Base-by-base conservation (phyloP, 768 basidiomycete genomes). In the Cystoderma amianthinum region DNA sequence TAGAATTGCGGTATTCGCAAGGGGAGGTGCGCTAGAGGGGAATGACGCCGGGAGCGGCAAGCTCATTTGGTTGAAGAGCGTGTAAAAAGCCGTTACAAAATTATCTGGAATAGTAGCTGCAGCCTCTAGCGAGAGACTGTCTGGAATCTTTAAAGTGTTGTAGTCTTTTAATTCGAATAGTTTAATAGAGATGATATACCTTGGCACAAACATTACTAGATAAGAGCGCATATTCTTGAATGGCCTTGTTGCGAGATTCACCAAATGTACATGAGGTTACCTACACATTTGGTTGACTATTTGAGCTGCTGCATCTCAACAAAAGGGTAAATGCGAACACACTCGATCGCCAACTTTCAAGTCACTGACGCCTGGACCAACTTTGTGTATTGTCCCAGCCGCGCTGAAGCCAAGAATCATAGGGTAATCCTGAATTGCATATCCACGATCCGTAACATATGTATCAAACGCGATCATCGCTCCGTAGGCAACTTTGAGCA, bases 21-120 rank as follows among this genome's bases (percentile, higher is more conserved):
- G 44, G 17, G 58, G 55, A 11, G 68, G 64, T 16, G 59, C 20
- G 0, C 44, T 45, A n/a, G n/a, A 40, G 3, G 62, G 62, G 45
- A 66, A 62, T 7, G 55, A 49, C 1, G 45, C 24, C 5, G 68
- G 63, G 5, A 54, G n/a, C n/a, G 66, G 64, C 4, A 68, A 49
- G 2, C 44, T 40, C 13, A 73, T 49, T 22, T 62, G 54, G 40
- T 58, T 59, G 45, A 66, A 65, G 21, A 71, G 45, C 1, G 65
- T 61, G 45, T 55, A 60, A 44, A 63, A 69, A 2, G 65, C 59
- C 3, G 62, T 65, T 32, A 69, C 49, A 36, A 68, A 64, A 44
- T 68, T 67, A 46, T 70, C 68, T 2, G 71, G 66, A 36, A 69
- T 56, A 2, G 64, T 64, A 2, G 54, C 64, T 1, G 67, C 69